Base-by-base conservation (phyloP, 495 filamentous ascomycete species). In the Acidiella bohemica region DNA sequence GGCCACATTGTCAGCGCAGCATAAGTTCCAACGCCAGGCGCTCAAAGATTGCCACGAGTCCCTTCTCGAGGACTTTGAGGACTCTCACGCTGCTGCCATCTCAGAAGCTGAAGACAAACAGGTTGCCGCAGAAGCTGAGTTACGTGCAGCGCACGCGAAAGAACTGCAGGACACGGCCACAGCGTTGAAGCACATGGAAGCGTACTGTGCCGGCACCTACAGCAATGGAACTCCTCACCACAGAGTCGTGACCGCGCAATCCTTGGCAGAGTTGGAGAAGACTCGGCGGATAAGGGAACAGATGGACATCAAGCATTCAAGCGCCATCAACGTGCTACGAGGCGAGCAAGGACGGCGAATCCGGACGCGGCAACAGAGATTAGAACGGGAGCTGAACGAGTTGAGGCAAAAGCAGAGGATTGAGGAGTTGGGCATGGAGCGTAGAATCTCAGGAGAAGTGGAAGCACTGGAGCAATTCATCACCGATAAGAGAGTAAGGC, bases 311-410 rank as follows among this genome's bases (percentile, higher is more conserved):
- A 70, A 80, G 2, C 81, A 87, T 47, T 67, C 75, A 32, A 65
- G 73, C 13, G 75, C 77, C 42, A 82, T 90, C 59, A 84, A 88
- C 45, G 81, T 87, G 1, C 69, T 90, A 41, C 67, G 83, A 5
- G 83, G 84, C 41, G 75, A 75, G 32, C 83, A 90, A 50, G 76
- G 75, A 3, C 70, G 78, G 47, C 66, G 47, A 12, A 46, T 51
- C 18, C 46, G 27, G 30, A 6, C 36, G 19, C 24, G 47, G 5
- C 18, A 5, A 8, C 27, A 30, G 34, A 10, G 38, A 32, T 47
- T 51, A 28, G 50, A 47, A 14, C 17, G 21, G 19, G 50, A 75
- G 34, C 64, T 81, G 43, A 75, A 81, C 48, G 73, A 78, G 44
- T 64, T 84, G 4, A 61, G 73, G 2, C 66, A 66, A 22, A 69